Evolutionary conservation across 208 protist genomes (phyloP).

Genomic region (Borovskyia barvae): DNA sequence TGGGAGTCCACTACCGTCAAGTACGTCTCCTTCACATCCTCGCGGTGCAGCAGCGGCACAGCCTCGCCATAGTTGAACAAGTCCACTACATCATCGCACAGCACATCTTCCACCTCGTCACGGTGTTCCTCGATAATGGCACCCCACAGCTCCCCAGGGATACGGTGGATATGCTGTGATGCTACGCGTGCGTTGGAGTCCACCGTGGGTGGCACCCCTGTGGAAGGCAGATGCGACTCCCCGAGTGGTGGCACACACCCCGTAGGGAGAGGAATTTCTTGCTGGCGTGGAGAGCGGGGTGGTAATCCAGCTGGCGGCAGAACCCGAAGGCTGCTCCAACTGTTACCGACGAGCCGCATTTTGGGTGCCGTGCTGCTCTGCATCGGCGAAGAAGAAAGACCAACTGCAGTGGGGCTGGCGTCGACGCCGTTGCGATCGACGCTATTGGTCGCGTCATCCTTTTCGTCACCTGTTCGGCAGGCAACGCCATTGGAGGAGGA

Average conservation of each 20-base stretch:
- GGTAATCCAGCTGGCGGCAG: slow-evolving; percentile 8
- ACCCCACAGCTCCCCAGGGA: slow-evolving; percentile 39
- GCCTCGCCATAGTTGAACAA: slow-evolving; percentile 39
- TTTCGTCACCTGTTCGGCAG: no score
- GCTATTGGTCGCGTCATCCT: no score
- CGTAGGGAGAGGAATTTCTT: not conserved
- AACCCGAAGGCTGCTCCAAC: not conserved
- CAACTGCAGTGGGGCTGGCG: not conserved
- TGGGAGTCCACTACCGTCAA: slow-evolving; percentile 25
- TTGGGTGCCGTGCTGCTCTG: not conserved
- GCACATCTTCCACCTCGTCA: slow-evolving; percentile 11
- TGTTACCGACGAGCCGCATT: slow-evolving; percentile 1
- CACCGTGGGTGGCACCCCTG: not conserved
- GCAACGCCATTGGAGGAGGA: no score
- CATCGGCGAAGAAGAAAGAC: not conserved
- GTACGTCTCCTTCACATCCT: slow-evolving; percentile 22
- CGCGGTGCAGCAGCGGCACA: slow-evolving; percentile 2
- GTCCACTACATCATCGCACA: slow-evolving; percentile 34
- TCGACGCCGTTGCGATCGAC: no score
- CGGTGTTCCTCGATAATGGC: slow-evolving; percentile 12
- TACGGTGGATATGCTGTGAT: slow-evolving; percentile 28
- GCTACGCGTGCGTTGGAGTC: slow-evolving; percentile 14
- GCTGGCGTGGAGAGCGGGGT: slow-evolving; percentile 18
- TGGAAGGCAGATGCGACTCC: slow-evolving; percentile 1
- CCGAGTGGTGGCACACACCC: not conserved